A percentile compares a stretch with the other conserved stretches of the same genome.
phyloP scores from a whole-genome alignment of 2,329 filamentous ascomycete genomes.

The Stachybotrys chlorohalonatus region DNA sequence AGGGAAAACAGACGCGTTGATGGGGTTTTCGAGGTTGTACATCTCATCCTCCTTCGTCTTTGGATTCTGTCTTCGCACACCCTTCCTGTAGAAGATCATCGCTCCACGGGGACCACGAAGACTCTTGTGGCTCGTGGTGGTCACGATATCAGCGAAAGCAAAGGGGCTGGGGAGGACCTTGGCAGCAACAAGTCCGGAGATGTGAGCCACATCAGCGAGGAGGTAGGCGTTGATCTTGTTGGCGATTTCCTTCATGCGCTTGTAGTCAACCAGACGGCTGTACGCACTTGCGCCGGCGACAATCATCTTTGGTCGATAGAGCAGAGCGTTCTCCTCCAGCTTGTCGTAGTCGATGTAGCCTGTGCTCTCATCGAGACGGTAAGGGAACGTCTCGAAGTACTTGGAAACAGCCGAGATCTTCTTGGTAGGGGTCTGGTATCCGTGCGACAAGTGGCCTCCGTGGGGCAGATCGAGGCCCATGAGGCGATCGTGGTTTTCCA shows the following conservation, averaged over 20 bases:
- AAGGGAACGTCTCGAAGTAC: constrained; percentile 97
- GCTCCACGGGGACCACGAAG: constrained; percentile 89
- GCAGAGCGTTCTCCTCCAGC: constrained; percentile 74
- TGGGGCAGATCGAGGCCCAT: constrained; percentile 97
- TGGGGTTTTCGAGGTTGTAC: constrained; percentile 87
- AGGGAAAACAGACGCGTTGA: constrained; percentile 95
- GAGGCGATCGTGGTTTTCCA: constrained; percentile 85
- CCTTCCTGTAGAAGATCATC: constrained; percentile 97
- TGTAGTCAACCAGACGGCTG: constrained; percentile 92
- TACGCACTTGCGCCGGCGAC: constrained; percentile 94
- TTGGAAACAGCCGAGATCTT: constrained; percentile 98
- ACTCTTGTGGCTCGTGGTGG: constrained; percentile 96
- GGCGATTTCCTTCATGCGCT: constrained; percentile 80
- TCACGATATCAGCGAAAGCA: constrained; percentile 84
- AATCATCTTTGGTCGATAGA: constrained; percentile 94
- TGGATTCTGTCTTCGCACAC: constrained; percentile 70
- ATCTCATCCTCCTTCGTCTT: constrained; percentile 80
- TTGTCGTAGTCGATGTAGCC: constrained; percentile 93
- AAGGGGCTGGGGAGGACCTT: constrained; percentile 89
- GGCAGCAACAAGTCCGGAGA: constrained; percentile 87
- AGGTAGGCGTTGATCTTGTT: constrained; percentile 91
- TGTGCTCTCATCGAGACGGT: constrained; percentile 81
- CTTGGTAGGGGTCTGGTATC: constrained; percentile 88
- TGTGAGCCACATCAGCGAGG: constrained; percentile 93
- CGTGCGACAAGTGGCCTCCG: constrained; percentile 91